phyloP scores from a whole-genome alignment of 73 alveolate species.

The Paramecium bursaria region DNA sequence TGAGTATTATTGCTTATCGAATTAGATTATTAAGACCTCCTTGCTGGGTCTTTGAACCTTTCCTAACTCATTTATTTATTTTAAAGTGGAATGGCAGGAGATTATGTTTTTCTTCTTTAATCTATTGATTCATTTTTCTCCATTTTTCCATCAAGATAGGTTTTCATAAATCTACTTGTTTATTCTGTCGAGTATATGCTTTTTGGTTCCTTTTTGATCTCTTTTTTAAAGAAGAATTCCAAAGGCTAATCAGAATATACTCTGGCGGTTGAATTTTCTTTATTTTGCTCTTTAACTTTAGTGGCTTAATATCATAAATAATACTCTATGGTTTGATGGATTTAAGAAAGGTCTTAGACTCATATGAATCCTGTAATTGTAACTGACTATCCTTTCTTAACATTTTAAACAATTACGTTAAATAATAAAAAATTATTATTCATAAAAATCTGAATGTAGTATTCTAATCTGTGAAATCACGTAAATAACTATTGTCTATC shows the following conservation, averaged over 20 bases:
- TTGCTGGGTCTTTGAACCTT: slow-evolving; percentile 5
- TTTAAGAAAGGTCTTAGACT: no score
- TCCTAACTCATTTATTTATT: slow-evolving; percentile 46
- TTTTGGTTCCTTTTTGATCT: slow-evolving; percentile 1
- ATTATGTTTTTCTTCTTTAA: slow-evolving; percentile 32
- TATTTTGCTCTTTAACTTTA: no score
- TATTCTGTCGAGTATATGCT: slow-evolving; percentile 4
- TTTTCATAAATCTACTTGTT: slow-evolving; percentile 10
- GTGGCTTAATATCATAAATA: no score
- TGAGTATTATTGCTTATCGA: slow-evolving; percentile 8
- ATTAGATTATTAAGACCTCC: background rate
- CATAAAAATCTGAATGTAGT: no score
- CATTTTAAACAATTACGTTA: no score
- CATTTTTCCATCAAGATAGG: slow-evolving; percentile 39
- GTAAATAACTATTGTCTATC: no score
- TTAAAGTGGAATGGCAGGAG: slow-evolving; percentile 19
- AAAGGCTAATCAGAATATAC: slow-evolving; percentile 43
- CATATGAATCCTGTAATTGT: no score
- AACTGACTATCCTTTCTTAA: no score
- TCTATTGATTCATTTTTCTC: slow-evolving; percentile 57
- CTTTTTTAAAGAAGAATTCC: slow-evolving; percentile 49
- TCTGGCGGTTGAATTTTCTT: slow-evolving; percentile 58
- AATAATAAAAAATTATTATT: no score
- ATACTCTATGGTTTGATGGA: no score
- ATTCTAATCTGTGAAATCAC: no score